Conservation (phyloP, 1,284 basidiomycete species). For the Ganoderma resinaceum region DNA sequence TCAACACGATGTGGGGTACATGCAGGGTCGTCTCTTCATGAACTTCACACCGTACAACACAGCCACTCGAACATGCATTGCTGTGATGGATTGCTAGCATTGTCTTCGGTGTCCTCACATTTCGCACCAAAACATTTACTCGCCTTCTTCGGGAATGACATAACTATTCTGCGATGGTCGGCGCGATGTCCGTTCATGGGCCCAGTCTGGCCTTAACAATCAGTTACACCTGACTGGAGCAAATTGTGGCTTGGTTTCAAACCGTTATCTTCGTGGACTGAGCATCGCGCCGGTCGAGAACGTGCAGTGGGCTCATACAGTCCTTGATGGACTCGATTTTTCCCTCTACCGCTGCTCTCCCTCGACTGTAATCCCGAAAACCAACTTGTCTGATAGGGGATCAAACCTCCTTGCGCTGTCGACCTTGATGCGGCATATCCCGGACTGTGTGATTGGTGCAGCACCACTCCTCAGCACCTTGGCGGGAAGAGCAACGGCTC, state of each 20-base stretch:
- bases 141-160: background rate
- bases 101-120: background rate
- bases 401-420: background rate
- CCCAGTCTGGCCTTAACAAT: background rate
- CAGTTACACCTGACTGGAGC: background rate
- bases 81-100: background rate
- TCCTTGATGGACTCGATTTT: background rate
- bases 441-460: background rate
- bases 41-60: constrained; percentile 4
- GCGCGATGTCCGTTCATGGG: background rate
- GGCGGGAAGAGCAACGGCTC: background rate
- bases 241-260: background rate
- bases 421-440: background rate
- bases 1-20: constrained; percentile 26
- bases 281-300: background rate
- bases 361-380: background rate
- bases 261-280: background rate
- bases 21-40: constrained; percentile 8
- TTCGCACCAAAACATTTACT: background rate
- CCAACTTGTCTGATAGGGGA: background rate
- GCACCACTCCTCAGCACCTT: background rate
- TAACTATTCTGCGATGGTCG: background rate
- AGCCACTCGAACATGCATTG: background rate
- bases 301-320: background rate
- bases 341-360: background rate